A percentile compares a stretch with the other conserved stretches of the same genome.
Evolutionary conservation across 2,329 filamentous ascomycete species (phyloP).

Genomic region (Diaporthe citriasiana): DNA sequence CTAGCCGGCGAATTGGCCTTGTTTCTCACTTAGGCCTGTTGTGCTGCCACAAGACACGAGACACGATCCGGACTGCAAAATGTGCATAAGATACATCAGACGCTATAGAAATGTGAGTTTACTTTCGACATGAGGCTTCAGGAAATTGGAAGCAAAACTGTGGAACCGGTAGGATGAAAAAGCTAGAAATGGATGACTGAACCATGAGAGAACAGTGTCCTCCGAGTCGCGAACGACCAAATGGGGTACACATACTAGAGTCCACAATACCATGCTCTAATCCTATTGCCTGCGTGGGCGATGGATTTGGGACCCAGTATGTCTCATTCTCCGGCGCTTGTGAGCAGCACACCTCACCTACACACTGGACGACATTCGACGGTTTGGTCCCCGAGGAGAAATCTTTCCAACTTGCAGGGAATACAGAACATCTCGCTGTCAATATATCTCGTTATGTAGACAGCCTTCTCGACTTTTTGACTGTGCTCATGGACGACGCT

Average conservation of each 20-base stretch:
- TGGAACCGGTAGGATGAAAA: background rate
- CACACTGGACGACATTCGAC: background rate
- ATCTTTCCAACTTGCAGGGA: background rate
- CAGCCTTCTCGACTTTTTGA: background rate
- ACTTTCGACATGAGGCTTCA: background rate
- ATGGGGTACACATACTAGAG: background rate
- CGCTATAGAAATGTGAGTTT: background rate
- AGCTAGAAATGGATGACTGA: background rate
- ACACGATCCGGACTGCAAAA: background rate
- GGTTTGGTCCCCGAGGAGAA: background rate
- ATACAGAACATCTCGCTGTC: background rate
- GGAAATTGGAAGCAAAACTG: background rate
- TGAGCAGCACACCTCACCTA: background rate
- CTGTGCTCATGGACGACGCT: background rate
- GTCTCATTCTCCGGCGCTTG: background rate
- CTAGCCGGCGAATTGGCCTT: background rate
- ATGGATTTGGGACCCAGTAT: background rate
- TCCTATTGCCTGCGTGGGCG: background rate
- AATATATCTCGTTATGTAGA: background rate
- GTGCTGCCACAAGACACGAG: background rate
- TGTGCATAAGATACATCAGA: slow-evolving; percentile 13
- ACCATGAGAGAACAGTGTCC: slow-evolving; percentile 4
- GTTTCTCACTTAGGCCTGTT: background rate
- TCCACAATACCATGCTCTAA: slow-evolving; percentile 27
- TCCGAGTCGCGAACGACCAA: background rate